These are phyloP conservation scores for Cryphonectria radicalis DNA, from an alignment of 2,329 filamentous ascomycete species.

Conservation along the genomic window DNA sequence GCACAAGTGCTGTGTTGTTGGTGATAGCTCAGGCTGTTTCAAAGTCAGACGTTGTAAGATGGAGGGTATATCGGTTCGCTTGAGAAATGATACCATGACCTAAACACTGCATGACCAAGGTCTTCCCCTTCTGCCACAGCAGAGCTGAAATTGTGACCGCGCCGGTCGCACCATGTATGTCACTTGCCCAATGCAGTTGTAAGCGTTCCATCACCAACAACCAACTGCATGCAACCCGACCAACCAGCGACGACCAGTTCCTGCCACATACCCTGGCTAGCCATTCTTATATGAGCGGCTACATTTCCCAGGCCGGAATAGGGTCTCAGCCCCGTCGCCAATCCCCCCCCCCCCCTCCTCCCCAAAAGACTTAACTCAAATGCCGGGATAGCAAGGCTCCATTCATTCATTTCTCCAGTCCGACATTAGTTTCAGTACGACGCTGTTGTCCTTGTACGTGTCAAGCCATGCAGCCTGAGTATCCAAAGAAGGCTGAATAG, in stretches of 20 bases:
- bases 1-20: not conserved
- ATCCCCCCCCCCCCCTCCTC: not conserved
- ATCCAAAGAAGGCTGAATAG: not conserved
- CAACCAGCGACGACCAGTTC: not conserved
- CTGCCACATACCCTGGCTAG: not conserved
- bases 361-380: not conserved
- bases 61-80: conserved; percentile 7
- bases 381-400: not conserved
- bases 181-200: not conserved
- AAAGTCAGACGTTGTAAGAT: not conserved
- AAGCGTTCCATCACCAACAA: not conserved
- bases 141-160: not conserved
- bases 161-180: not conserved
- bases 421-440: not conserved
- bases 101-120: not conserved
- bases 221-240: not conserved
- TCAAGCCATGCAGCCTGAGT: not conserved
- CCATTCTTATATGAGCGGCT: not conserved
- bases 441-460: not conserved
- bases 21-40: not conserved
- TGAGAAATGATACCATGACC: conserved; percentile 29
- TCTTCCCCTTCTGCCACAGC: not conserved
- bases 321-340: not conserved
- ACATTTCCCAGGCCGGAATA: not conserved
- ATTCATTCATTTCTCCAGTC: not conserved